Evolutionary conservation across 2,329 filamentous ascomycete genomes (phyloP), one percentile per base, ranked within the genome.

Genomic region (Nigrospora osmanthi): DNA sequence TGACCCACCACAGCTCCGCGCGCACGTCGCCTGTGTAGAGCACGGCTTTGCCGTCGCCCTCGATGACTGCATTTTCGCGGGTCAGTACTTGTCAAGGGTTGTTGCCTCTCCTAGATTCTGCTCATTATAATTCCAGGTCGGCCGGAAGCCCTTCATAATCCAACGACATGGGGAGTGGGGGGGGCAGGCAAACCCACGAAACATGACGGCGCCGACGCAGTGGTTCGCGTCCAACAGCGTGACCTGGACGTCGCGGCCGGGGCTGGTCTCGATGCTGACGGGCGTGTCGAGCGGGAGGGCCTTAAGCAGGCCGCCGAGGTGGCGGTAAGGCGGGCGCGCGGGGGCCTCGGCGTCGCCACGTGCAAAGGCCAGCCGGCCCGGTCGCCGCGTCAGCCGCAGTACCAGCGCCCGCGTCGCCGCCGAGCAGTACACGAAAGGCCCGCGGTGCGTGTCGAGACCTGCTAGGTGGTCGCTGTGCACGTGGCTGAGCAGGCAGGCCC

Each of bases 191-290:
- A 2, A 61, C 75, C 52, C 59, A 80, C 77, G 70, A 58, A 96
- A 96, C 89, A 95, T 95, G 15, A 93, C 88, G 15, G 89, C 83
- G 0, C 91, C 90, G 0, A 85, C 77, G 55, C 91, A 97, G 59
- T 96, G 91, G 55, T 97, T 96, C 1, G 91, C 89, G 67, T 95
- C 85, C 42, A 96, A 78, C 0, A 96, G 71, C 0, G 89, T 96
- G 15, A 95, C 87, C 39, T 82, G 80, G 19, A 96, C 80, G n/a
- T 66, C 68, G 39, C 76, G 75, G 1, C 78, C 78, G 0, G 83
- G 87, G 23, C 23, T 7, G 3, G 96, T 71, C 56, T 95, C 87
- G 39, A 97, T 78, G 4, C 69, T 65, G 0, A 83, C 90, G 0
- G 89, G 87, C 0, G 88, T 89, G 41, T 93, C 83, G 10, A 95